phyloP scores from a whole-genome alignment of 176 grass and related monocot genomes.

The Echinochloa phyllopogon region DNA sequence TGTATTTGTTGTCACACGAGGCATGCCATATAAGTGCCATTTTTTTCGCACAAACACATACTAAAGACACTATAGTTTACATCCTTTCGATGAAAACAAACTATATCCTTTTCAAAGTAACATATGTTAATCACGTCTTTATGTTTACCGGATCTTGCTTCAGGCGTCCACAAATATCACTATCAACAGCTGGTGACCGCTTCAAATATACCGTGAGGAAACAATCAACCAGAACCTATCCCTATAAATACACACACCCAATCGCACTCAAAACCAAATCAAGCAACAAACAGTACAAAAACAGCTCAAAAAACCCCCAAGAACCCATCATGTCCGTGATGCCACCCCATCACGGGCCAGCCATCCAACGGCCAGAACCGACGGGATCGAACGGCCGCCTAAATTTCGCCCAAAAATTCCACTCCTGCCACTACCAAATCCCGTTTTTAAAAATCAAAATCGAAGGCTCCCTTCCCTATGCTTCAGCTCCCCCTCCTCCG shows the following conservation, averaged over 20 bases:
- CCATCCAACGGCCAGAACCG: conserved; percentile 27
- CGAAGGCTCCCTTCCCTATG: not conserved
- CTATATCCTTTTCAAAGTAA: not conserved
- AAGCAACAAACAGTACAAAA: not conserved
- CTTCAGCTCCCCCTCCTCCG: not conserved
- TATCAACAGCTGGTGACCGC: not conserved
- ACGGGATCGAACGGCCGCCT: not conserved
- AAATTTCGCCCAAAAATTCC: not conserved
- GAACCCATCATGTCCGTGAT: not conserved
- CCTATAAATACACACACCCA: not conserved
- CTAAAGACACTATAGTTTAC: not conserved
- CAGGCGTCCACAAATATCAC: not conserved
- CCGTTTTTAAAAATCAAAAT: conserved; percentile 47
- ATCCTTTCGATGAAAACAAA: conserved; percentile 3
- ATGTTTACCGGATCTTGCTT: not conserved
- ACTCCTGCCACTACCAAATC: conserved; percentile 26
- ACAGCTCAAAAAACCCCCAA: not conserved
- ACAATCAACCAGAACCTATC: not conserved
- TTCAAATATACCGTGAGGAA: not conserved
- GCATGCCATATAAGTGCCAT: no score
- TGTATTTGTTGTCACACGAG: no score
- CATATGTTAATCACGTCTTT: not conserved
- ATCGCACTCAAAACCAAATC: not conserved
- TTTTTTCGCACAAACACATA: not conserved
- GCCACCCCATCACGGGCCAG: not conserved